Conservation (phyloP, 441 rosid species). For the Erodium chrysanthum region DNA sequence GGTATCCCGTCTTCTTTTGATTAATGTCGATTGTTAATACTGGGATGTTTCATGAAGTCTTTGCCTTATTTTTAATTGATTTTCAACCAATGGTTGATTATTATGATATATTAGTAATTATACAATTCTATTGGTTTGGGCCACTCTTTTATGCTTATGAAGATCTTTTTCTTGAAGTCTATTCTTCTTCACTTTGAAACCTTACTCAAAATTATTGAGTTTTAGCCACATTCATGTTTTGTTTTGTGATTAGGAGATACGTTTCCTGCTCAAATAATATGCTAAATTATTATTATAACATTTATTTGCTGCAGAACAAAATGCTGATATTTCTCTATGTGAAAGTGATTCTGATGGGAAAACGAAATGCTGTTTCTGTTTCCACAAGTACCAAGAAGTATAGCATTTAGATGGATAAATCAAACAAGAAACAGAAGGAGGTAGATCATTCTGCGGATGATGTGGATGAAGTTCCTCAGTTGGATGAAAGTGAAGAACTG, state of each 20-base stretch:
- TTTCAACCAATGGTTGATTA: neutral
- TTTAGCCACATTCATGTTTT: neutral
- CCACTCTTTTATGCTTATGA: neutral
- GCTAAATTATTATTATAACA: neutral
- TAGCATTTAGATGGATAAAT: neutral
- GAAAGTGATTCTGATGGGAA: neutral
- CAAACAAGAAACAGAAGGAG: neutral
- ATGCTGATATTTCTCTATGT: neutral
- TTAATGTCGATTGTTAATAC: neutral
- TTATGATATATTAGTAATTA: neutral
- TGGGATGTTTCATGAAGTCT: neutral
- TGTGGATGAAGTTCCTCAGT: neutral
- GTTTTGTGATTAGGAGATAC: neutral
- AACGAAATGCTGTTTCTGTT: neutral
- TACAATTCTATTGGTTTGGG: neutral
- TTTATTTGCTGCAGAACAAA: constrained; percentile 4
- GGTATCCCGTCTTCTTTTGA: neutral
- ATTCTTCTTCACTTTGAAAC: neutral
- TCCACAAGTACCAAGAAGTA: neutral
- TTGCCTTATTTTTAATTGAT: neutral
- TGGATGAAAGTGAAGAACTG: constrained; percentile 5
- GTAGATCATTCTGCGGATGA: neutral
- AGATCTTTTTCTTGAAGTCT: neutral
- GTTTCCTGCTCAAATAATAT: neutral
- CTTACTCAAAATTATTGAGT: neutral